phyloP scores from a whole-genome alignment of 768 basidiomycete species.

The Boletus patriciae region DNA sequence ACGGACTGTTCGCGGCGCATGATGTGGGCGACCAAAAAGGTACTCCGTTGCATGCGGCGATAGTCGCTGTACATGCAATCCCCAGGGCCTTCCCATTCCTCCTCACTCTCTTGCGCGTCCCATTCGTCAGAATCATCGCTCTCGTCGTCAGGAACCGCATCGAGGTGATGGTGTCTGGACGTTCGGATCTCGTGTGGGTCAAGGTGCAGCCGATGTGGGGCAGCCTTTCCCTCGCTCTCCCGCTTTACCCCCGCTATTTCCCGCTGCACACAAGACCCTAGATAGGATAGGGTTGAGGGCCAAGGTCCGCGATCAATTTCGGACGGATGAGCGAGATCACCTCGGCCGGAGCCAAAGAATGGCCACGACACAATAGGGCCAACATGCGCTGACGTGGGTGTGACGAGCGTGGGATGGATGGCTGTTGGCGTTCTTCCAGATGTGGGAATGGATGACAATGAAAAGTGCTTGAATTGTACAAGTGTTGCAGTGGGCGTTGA shows the following conservation, averaged over 20 bases:
- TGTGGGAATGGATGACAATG: conserved; percentile 13
- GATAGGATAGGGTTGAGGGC: conserved; percentile 57
- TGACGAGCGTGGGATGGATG: background rate
- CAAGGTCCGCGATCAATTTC: conserved; percentile 84
- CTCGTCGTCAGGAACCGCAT: conserved; percentile 68
- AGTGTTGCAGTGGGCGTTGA: conserved; percentile 30
- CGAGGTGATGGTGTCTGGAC: conserved; percentile 67
- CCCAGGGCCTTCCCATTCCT: conserved; percentile 71
- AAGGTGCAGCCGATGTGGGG: conserved; percentile 74
- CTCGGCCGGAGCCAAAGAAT: conserved; percentile 83
- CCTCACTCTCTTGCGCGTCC: conserved; percentile 77
- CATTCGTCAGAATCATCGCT: conserved; percentile 79
- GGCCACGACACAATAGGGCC: conserved; percentile 90
- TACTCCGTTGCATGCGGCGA: conserved; percentile 74
- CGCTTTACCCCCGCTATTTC: conserved; percentile 71
- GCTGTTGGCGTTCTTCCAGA: conserved; percentile 5
- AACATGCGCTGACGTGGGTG: conserved; percentile 45
- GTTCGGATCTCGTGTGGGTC: conserved; percentile 76
- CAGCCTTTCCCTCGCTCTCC: conserved; percentile 76
- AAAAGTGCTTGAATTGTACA: conserved; percentile 20
- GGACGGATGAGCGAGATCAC: conserved; percentile 62
- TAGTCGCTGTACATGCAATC: conserved; percentile 83
- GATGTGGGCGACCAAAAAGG: conserved; percentile 75
- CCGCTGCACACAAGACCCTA: conserved; percentile 64
- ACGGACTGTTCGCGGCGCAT: conserved; percentile 61